These are phyloP conservation scores for Mortierella sp. DNA, from an alignment of 371 early-diverging fungal species.

Conservation along the genomic window DNA sequence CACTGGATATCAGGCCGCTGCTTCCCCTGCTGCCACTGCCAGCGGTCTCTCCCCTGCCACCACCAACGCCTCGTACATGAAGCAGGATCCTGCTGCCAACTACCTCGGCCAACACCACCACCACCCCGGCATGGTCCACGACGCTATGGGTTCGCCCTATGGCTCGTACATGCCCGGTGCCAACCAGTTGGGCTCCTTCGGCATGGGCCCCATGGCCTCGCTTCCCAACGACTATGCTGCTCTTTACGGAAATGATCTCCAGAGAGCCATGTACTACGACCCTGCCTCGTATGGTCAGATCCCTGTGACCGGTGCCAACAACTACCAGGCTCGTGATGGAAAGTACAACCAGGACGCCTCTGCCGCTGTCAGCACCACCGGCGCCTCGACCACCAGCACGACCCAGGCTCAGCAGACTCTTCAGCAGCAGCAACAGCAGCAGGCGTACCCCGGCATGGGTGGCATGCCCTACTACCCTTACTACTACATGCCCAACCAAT, in stretches of 20 bases:
- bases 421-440: slow-evolving; percentile 53
- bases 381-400: slow-evolving; percentile 48
- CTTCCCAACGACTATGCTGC: slow-evolving; percentile 71
- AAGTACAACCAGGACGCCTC: slow-evolving; percentile 47
- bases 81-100: slow-evolving; percentile 45
- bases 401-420: slow-evolving; percentile 55
- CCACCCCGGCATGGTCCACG: slow-evolving; percentile 58
- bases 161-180: slow-evolving; percentile 70
- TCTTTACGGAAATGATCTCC: slow-evolving; percentile 65
- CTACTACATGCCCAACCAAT: slow-evolving; percentile 86
- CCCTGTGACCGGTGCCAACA: slow-evolving; percentile 38
- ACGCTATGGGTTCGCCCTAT: slow-evolving; percentile 71
- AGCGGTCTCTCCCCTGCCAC: slow-evolving; percentile 26
- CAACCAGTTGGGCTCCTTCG: slow-evolving; percentile 73
- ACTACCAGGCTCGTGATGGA: slow-evolving; percentile 44
- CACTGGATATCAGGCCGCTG: slow-evolving; percentile 36
- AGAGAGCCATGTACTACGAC: slow-evolving; percentile 59
- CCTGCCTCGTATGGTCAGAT: slow-evolving; percentile 35
- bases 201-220: slow-evolving; percentile 77
- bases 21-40: slow-evolving; percentile 22
- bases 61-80: slow-evolving; percentile 57
- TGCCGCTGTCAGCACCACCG: slow-evolving; percentile 43
- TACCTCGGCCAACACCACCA: slow-evolving; percentile 50
- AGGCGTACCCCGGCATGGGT: slow-evolving; percentile 58
- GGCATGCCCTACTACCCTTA: slow-evolving; percentile 80